Conservation (phyloP, 345 rosid genomes). For the Eucalyptus fibrosa region DNA sequence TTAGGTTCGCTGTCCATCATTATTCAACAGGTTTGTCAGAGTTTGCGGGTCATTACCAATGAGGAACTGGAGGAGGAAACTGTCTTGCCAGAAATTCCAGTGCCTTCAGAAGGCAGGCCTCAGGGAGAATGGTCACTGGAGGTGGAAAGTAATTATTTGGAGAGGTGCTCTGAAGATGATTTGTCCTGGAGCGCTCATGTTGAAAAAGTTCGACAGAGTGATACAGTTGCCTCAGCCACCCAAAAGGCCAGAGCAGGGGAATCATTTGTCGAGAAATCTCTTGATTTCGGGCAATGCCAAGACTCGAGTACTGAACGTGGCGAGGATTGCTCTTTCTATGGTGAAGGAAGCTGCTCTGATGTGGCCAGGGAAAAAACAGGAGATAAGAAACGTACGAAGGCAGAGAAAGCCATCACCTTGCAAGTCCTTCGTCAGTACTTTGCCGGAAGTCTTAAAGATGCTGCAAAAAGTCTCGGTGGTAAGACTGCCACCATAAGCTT, state of each 20-base stretch:
- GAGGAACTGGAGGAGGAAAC: slow-evolving; percentile 57
- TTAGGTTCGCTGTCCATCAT: slow-evolving; percentile 53
- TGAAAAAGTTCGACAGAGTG: slow-evolving; percentile 1
- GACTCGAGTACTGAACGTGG: slow-evolving; percentile 20
- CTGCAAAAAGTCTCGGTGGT: slow-evolving; percentile 89
- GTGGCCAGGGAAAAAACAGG: slow-evolving; percentile 12
- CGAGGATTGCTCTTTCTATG: slow-evolving; percentile 20
- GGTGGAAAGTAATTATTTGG: slow-evolving; percentile 9
- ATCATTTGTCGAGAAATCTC: slow-evolving; percentile 3
- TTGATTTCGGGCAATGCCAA: slow-evolving; percentile 3
- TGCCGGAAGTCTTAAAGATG: slow-evolving; percentile 89
- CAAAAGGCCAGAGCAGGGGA: neutral
- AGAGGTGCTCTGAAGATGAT: slow-evolving; percentile 8
- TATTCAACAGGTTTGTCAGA: slow-evolving; percentile 60
- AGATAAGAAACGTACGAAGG: slow-evolving; percentile 51
- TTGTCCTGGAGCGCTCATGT: neutral
- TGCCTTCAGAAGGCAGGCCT: slow-evolving; percentile 8
- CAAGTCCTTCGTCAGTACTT: slow-evolving; percentile 68
- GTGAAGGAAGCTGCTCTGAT: slow-evolving; percentile 32
- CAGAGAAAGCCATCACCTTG: slow-evolving; percentile 61
- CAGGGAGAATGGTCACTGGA: slow-evolving; percentile 16
- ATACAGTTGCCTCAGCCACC: neutral
- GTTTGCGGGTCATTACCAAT: slow-evolving; percentile 62
- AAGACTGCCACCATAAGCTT: slow-evolving; percentile 9
- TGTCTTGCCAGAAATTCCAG: slow-evolving; percentile 1